Evolutionary conservation across 768 basidiomycete genomes (phyloP), one percentile per base, ranked within the genome.

Genomic region (Tricholoma matsutake): DNA sequence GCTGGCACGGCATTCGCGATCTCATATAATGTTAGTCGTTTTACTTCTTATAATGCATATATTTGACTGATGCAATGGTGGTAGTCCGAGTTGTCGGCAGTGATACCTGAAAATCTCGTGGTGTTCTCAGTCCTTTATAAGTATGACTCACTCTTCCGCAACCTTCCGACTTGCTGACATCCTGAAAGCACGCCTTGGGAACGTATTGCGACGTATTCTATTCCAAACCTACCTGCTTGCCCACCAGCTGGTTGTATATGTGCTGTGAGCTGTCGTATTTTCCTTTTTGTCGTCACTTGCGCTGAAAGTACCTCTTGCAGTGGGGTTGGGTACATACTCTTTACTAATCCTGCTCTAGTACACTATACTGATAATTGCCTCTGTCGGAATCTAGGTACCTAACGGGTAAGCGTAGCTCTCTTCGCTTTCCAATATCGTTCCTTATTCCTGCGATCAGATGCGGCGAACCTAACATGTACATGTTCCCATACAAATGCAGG

Each of bases 1-100:
- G 81, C 83, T 45, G 83, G 83, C 2, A 80, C 82, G 41, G 83
- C 79, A 2, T 83, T 85, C 60, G 82, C 82, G 18, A 85, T 85
- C 54, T 77, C 83, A 13, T 85, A 85, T 62, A 67, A 76, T 39
- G 82, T 82, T 57, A 22, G 67, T 65, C 41, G 18, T 16, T 54
- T 20, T 22, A 5, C 31, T 59, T 16, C 8, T 47, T 18, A 25
- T 7, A 1, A 9, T 14, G 2, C 10, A 3, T 34, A 45, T 32
- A 54, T 61, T 52, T 54, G n/a, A 16, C 18, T 56, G 35, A 54
- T 18, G 34, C 13, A 43, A 6, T 47, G 25, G n/a, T 29, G 32
- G 29, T 49, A 82, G 81, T 82, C 82, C 4, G 77, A 83, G 55
- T 72, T 85, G 58, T 71, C 65, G 7, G 41, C 78, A 57, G 82